A percentile compares a stretch with the other conserved stretches of the same genome.
Conservation (phyloP, 192 early-diverging fungal species). For the Gaertneriomyces semiglobifer region DNA sequence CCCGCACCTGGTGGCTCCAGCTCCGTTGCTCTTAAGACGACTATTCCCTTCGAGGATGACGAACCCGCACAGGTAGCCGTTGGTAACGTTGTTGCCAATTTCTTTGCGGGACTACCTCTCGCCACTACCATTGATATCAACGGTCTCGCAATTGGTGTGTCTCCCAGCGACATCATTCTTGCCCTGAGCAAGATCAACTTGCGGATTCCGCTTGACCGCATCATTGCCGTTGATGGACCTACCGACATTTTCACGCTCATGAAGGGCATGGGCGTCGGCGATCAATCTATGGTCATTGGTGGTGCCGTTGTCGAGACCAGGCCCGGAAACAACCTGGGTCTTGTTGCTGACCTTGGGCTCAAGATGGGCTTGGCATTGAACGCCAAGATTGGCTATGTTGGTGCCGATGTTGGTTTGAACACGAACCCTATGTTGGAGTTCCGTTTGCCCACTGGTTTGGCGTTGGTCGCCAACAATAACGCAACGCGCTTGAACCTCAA, state of each 20-base stretch:
- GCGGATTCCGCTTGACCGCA: slow-evolving; percentile 5
- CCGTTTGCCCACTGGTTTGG: slow-evolving; percentile 19
- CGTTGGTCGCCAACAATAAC: slow-evolving; percentile 10
- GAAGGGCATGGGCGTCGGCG: slow-evolving; percentile 4
- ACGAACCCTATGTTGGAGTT: slow-evolving; percentile 27
- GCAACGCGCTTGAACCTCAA: slow-evolving; percentile 24
- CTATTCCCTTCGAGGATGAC: slow-evolving; percentile 31
- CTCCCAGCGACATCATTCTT: slow-evolving; percentile 21
- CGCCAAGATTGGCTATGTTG: slow-evolving; percentile 25
- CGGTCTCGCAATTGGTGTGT: slow-evolving; percentile 14
- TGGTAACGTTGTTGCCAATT: slow-evolving; percentile 31
- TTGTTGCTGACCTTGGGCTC: slow-evolving; percentile 21
- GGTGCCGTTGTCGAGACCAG: slow-evolving; percentile 26
- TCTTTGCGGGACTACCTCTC: slow-evolving; percentile 22
- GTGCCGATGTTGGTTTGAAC: slow-evolving; percentile 21
- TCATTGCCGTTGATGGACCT: slow-evolving; percentile 26
- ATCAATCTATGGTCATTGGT: neutral
- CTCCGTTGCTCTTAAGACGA: slow-evolving; percentile 12
- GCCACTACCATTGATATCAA: slow-evolving; percentile 10
- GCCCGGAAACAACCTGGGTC: slow-evolving; percentile 28
- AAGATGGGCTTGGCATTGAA: slow-evolving; percentile 11
- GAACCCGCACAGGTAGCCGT: slow-evolving; percentile 27
- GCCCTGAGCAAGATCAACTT: slow-evolving; percentile 20
- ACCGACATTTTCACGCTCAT: slow-evolving; percentile 27
- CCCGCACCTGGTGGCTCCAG: neutral